Percentiles rank a stretch among this genome's conserved stretches.
phyloP scores from a whole-genome alignment of 2,329 filamentous ascomycete genomes.

The Calonectria pauciramosa region DNA sequence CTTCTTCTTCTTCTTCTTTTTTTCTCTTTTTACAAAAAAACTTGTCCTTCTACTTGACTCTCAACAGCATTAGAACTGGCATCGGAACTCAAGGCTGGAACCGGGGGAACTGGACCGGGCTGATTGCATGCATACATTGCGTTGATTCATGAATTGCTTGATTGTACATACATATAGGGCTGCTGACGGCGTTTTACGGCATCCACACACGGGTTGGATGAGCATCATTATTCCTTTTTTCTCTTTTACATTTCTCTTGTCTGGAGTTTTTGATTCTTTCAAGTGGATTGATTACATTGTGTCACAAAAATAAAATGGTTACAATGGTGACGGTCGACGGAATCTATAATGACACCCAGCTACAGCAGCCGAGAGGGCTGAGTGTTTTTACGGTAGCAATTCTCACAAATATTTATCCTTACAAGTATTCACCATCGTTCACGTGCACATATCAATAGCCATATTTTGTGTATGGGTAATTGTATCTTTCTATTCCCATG shows the following conservation, averaged over 20 bases:
- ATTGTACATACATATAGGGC: slow-evolving; percentile 8
- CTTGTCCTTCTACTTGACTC: neutral
- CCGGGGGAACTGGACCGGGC: slow-evolving; percentile 20
- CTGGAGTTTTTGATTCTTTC: neutral
- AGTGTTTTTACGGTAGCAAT: neutral
- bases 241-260: neutral
- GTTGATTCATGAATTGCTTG: neutral
- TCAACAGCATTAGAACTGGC: slow-evolving; percentile 3
- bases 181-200: neutral
- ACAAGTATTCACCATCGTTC: neutral
- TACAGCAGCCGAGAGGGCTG: neutral
- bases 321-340: neutral
- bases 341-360: neutral
- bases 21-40: neutral
- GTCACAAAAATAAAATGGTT: neutral
- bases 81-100: slow-evolving; percentile 22
- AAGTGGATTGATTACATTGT: neutral
- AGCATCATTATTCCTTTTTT: neutral
- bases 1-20: neutral
- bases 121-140: slow-evolving; percentile 5
- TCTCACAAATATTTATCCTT: neutral
- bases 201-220: neutral
- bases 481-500: slow-evolving; percentile 18
- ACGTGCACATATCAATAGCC: neutral
- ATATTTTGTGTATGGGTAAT: neutral